Percentiles rank a stretch among this genome's conserved stretches.
Conservation (phyloP, 352 stramenopile species). For the Globisporangium abappressorium region DNA sequence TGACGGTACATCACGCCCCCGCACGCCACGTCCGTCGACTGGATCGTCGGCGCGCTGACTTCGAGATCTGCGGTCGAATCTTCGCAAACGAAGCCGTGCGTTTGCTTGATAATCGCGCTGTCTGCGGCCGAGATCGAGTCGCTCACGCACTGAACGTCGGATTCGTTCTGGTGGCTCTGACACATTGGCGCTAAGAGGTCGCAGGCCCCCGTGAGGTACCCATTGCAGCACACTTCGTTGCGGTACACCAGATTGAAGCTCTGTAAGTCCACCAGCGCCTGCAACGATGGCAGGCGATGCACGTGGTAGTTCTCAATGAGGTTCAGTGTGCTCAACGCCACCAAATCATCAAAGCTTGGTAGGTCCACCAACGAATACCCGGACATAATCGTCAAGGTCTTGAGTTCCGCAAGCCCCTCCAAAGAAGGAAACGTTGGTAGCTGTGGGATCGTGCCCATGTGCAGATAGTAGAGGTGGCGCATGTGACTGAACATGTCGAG, state of each 20-base stretch:
- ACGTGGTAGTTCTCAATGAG: constrained; percentile 17
- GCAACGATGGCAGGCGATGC: constrained; percentile 8
- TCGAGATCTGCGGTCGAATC: constrained; percentile 7
- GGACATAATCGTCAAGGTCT: constrained; percentile 9
- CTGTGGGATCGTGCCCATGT: constrained; percentile 17
- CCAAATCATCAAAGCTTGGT: constrained; percentile 16
- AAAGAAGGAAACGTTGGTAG: constrained; percentile 14
- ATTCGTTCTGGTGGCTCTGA: constrained; percentile 1
- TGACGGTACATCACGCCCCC: constrained; percentile 28
- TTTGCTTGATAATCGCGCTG: constrained; percentile 3
- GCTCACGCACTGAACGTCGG: not conserved
- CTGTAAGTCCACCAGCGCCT: not conserved
- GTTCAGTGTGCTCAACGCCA: constrained; percentile 12
- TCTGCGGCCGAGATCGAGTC: constrained; percentile 11
- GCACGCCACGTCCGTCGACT: constrained; percentile 31
- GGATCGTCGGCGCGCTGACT: constrained; percentile 17
- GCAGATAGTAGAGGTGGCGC: constrained; percentile 12
- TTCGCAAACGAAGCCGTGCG: constrained; percentile 8
- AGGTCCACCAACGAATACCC: constrained; percentile 3
- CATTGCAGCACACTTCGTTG: constrained; percentile 23
- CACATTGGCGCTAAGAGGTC: constrained; percentile 11
- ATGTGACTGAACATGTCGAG: constrained; percentile 16
- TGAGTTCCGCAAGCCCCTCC: constrained; percentile 1
- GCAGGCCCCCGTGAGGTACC: constrained; percentile 16
- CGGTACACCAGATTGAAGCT: constrained; percentile 18